Base-by-base conservation (phyloP, 495 filamentous ascomycete species). In the Immersiella caudata region DNA sequence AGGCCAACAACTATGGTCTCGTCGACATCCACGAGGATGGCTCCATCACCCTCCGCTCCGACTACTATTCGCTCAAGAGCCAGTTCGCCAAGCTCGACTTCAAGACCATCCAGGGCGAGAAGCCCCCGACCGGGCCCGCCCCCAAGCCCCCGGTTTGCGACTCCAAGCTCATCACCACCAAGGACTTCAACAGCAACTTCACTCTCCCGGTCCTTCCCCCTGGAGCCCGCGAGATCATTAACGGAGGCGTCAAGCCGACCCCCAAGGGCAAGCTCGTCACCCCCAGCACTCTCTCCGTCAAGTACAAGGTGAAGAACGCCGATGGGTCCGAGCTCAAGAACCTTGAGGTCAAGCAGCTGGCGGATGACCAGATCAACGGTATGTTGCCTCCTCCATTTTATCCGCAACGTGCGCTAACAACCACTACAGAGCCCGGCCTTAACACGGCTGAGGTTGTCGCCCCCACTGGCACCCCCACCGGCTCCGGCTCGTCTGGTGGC, bases 41-140 rank as follows among this genome's bases (percentile, higher is more conserved):
- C 70, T 87, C 86, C 22, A 85, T 88, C 33, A 81, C 82, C 33
- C 82, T 96, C 9, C 82, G 87, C 21, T 54, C 71, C 50, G 95
- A 99, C 78, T 99, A 85, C 80, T 84, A 90, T 68, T 88, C 90
- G 70, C 86, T 99, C 27, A 82, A 88, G 75, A 78, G 76, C 49
- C 91, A 96, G 81, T 91, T 89, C 80, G 80, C 81, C 75, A 88
- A 91, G 78, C 77, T 97, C 24, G 85, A 96, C 77, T 83, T 92
- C 70, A 83, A 79, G 54, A 75, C 81, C 26, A 80, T 97, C 62
- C 79, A 90, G 75, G 61, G 66, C 57, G 79, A 83, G 29, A 83
- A 85, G 71, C 84, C 89, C 69, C 78, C 82, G 49, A 80, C 77
- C 49, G 83, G 84, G 64, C 82, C 84, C 21, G 79, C 76, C 22